Evolutionary conservation across 1,284 basidiomycete species (phyloP).

Genomic region (Trichosporon coremiiforme): DNA sequence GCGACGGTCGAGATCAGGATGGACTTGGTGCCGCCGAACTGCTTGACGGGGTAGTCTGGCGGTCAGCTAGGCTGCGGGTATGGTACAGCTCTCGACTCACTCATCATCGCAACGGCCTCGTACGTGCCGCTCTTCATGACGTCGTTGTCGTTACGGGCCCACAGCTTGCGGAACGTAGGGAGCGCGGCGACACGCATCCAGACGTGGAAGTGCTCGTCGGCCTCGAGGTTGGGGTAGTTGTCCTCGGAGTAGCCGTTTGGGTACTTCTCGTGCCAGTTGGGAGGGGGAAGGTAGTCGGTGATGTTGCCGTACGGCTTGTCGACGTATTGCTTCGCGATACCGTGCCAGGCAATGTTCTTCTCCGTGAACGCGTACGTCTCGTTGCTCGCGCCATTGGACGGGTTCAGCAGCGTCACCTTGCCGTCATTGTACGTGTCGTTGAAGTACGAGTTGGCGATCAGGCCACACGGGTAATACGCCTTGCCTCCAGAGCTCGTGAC

Average conservation of each 20-base stretch:
- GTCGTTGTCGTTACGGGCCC: conserved; percentile 82
- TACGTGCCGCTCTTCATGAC: conserved; percentile 76
- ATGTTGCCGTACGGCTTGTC: conserved; percentile 61
- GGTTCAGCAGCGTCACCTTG: conserved; percentile 63
- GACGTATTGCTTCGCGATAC: conserved; percentile 87
- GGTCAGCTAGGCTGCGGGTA: neutral
- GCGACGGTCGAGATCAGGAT: conserved; percentile 95
- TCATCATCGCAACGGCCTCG: conserved; percentile 74
- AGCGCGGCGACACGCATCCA: conserved; percentile 99
- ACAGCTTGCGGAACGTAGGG: conserved; percentile 95
- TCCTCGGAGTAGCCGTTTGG: conserved; percentile 72
- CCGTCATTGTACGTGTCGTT: conserved; percentile 79
- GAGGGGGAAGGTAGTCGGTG: conserved; percentile 78
- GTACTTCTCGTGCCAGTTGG: conserved; percentile 78
- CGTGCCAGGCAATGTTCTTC: conserved; percentile 88
- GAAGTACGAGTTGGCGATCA: conserved; percentile 98
- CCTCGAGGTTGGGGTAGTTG: conserved; percentile 72
- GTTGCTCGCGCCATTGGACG: conserved; percentile 58
- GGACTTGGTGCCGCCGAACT: conserved; percentile 93
- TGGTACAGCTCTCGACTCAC: conserved; percentile 58
- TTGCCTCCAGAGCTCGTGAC: conserved; percentile 64
- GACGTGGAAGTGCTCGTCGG: conserved; percentile 95
- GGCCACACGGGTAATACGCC: conserved; percentile 88
- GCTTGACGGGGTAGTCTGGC: conserved; percentile 87
- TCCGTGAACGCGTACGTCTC: conserved; percentile 75